Evolutionary conservation across 2,329 filamentous ascomycete species (phyloP).

Genomic region (Didymella arachidicola): DNA sequence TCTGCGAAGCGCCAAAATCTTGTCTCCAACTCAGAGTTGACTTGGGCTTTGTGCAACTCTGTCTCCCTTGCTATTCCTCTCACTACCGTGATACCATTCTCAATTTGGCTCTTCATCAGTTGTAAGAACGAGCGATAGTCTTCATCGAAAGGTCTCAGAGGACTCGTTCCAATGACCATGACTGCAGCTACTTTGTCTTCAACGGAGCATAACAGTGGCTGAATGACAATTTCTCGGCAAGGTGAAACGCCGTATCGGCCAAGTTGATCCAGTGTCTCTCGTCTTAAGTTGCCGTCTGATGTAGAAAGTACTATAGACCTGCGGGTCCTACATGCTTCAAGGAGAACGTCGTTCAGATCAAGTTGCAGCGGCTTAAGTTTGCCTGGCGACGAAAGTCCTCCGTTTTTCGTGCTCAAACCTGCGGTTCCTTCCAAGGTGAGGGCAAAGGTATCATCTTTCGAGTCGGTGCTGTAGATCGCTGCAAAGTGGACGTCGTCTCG

Average conservation of each 20-base stretch:
- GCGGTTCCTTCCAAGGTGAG: constrained; percentile 10
- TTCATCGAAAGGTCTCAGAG: constrained; percentile 76
- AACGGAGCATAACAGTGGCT: constrained; percentile 77
- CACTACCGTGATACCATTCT: constrained; percentile 70
- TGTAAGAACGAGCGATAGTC: constrained; percentile 80
- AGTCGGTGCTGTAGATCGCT: constrained; percentile 8
- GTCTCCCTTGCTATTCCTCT: constrained; percentile 83
- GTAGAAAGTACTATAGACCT: constrained; percentile 3
- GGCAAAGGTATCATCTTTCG: neutral
- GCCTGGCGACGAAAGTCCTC: neutral
- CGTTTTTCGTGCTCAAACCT: neutral
- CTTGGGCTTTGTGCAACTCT: constrained; percentile 75
- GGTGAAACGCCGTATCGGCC: constrained; percentile 78
- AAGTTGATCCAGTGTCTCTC: constrained; percentile 48
- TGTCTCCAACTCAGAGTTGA: constrained; percentile 75
- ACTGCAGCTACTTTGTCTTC: constrained; percentile 77
- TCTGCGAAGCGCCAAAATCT: constrained; percentile 84
- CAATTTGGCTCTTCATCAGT: constrained; percentile 74
- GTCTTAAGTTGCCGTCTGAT: neutral
- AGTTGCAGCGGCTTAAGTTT: neutral
- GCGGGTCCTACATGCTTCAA: constrained; percentile 1
- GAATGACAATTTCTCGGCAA: constrained; percentile 74
- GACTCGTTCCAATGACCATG: constrained; percentile 78
- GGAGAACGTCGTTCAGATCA: neutral
- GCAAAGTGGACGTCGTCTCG: constrained; percentile 14